Percentiles rank a stretch among this genome's conserved stretches.
Conservation (phyloP, 176 grass and related monocot genomes). For the Aegilops bicornis region DNA sequence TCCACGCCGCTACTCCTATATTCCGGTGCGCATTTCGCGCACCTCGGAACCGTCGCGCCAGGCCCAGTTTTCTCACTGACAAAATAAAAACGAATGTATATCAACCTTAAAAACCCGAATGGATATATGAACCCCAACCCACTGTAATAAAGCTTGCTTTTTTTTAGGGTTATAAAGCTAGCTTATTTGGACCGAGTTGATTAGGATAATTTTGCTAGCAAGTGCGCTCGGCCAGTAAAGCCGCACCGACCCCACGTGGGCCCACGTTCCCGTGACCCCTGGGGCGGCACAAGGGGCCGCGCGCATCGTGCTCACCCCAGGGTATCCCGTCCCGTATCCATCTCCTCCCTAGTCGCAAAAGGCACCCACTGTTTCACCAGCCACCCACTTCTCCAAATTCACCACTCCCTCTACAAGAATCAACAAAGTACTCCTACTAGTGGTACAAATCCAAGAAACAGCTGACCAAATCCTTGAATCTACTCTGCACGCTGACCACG, state of each 20-base stretch:
- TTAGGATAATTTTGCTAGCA: background rate
- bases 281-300: conserved; percentile 17
- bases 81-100: background rate
- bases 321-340: background rate
- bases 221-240: background rate
- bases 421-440: background rate
- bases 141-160: no score
- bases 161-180: background rate
- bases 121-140: no score
- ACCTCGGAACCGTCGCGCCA: background rate
- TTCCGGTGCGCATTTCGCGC: background rate
- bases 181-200: background rate
- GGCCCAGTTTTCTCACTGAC: background rate
- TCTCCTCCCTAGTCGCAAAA: background rate
- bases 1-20: no score
- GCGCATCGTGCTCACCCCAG: background rate
- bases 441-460: background rate
- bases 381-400: background rate
- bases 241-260: background rate
- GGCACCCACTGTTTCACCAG: background rate
- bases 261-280: background rate
- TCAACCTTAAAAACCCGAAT: no score
- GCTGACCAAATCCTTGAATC: conserved; percentile 7
- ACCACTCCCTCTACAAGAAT: background rate
- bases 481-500: background rate